phyloP scores from a whole-genome alignment of 1,284 basidiomycete species.

The Omphalotus olearius region DNA sequence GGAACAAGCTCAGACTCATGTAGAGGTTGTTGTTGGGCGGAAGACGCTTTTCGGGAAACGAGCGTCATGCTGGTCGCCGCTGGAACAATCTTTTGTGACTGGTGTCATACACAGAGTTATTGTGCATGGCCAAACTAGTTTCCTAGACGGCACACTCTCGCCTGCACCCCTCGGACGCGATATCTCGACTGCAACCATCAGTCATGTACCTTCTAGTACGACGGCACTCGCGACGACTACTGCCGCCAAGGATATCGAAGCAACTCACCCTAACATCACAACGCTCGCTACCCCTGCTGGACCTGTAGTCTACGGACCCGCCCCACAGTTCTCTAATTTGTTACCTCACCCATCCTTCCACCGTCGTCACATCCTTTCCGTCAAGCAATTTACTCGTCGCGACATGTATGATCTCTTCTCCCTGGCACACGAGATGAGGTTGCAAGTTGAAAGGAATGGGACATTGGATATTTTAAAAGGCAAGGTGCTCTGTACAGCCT shows the following conservation, averaged over 20 bases:
- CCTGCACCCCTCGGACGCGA: conserved; percentile 71
- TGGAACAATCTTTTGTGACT: conserved; percentile 61
- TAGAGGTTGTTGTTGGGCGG: conserved; percentile 91
- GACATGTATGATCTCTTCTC: conserved; percentile 96
- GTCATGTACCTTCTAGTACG: conserved; percentile 38
- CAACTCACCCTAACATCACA: background rate
- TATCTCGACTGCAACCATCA: conserved; percentile 66
- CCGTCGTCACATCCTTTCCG: conserved; percentile 89
- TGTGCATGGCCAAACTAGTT: conserved; percentile 87
- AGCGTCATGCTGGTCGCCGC: conserved; percentile 77
- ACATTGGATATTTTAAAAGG: conserved; percentile 89
- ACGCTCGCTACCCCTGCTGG: background rate
- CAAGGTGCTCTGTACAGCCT: conserved; percentile 90
- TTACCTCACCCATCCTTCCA: conserved; percentile 68
- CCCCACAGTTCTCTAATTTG: conserved; percentile 31
- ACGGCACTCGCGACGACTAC: conserved; percentile 9
- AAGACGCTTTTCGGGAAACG: conserved; percentile 55
- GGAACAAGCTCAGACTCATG: conserved; percentile 82
- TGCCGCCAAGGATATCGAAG: conserved; percentile 6
- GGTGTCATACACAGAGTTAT: conserved; percentile 91
- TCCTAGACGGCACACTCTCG: conserved; percentile 84
- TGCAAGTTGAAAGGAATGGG: conserved; percentile 91
- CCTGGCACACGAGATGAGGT: conserved; percentile 94
- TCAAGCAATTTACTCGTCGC: conserved; percentile 89
- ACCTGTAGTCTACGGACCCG: conserved; percentile 9